Percentiles rank a stretch among this genome's conserved stretches.
Conservation (phyloP, 805 yeast species). For the Kazachstania africana region DNA sequence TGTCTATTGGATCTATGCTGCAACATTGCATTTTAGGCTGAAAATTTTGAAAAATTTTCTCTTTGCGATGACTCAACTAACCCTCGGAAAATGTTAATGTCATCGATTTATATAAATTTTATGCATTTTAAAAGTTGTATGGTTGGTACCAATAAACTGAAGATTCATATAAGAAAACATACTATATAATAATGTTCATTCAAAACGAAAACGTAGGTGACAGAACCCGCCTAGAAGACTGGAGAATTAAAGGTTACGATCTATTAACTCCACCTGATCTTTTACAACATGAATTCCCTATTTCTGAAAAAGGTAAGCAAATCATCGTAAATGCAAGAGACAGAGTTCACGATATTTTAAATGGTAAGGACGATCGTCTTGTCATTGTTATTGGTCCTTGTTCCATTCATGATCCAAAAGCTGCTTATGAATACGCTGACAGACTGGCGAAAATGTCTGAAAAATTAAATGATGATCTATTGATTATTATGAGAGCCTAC, state of each 20-base stretch:
- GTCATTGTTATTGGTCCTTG: constrained; percentile 93
- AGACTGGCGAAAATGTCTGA: constrained; percentile 48
- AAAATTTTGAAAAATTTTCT: neutral
- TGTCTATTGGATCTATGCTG: constrained; percentile 3
- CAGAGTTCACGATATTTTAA: constrained; percentile 56
- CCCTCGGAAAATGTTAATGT: neutral
- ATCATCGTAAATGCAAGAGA: constrained; percentile 68
- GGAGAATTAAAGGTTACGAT: constrained; percentile 80
- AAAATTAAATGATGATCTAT: constrained; percentile 59
- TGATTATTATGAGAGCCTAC: constrained; percentile 93
- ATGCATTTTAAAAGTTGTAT: too few relatives aligned
- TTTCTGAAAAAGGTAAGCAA: constrained; percentile 45
- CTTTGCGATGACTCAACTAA: neutral
- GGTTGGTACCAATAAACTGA: neutral
- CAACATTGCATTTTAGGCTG: neutral
- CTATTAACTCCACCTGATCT: constrained; percentile 94
- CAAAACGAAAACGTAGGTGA: constrained; percentile 79
- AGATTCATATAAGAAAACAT: neutral
- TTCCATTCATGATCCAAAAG: constrained; percentile 87
- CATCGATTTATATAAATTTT: neutral
- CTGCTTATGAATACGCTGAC: constrained; percentile 81
- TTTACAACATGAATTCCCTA: constrained; percentile 74
- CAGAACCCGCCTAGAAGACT: constrained; percentile 62
- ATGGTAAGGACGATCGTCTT: constrained; percentile 78
- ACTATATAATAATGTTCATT: constrained; percentile 51